Evolutionary conservation across 306 rosid species (phyloP).

Genomic region (Vigna hirtella): DNA sequence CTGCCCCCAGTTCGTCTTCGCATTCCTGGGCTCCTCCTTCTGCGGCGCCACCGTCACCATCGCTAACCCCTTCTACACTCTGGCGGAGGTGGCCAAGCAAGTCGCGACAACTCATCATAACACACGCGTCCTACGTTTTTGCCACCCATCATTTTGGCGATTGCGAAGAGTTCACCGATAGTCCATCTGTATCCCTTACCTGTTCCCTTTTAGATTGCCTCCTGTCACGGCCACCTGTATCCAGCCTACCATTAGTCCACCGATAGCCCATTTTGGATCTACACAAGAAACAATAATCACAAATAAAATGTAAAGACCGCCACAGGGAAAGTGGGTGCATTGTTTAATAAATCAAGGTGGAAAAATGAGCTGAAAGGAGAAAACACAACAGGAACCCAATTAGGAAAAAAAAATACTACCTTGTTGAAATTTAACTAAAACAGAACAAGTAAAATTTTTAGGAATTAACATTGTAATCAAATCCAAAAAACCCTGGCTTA

Average conservation of each 20-base stretch:
- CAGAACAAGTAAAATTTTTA: neutral
- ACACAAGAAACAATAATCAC: slow-evolving; percentile 32
- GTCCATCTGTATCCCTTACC: slow-evolving; percentile 43
- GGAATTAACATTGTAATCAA: neutral
- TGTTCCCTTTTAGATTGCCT: slow-evolving; percentile 55
- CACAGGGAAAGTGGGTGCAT: neutral
- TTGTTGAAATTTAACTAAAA: slow-evolving; percentile 22
- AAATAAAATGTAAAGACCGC: neutral
- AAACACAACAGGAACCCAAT: slow-evolving; percentile 8
- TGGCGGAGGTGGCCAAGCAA: no score
- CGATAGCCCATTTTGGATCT: slow-evolving; percentile 61
- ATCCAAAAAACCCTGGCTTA: slow-evolving; percentile 42
- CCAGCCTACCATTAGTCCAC: slow-evolving; percentile 61
- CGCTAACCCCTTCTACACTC: no score
- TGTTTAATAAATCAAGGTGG: neutral
- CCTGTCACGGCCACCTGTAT: slow-evolving; percentile 54
- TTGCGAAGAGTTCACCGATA: no score
- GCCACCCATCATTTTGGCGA: no score
- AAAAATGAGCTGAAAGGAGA: neutral
- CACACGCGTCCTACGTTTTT: no score
- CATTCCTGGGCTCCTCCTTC: no score
- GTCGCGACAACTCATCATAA: no score
- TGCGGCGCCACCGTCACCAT: no score
- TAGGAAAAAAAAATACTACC: neutral
- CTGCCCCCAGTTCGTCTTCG: no score